Conservation (phyloP, 2,329 filamentous ascomycete species). For the Fusarium nurragi region DNA sequence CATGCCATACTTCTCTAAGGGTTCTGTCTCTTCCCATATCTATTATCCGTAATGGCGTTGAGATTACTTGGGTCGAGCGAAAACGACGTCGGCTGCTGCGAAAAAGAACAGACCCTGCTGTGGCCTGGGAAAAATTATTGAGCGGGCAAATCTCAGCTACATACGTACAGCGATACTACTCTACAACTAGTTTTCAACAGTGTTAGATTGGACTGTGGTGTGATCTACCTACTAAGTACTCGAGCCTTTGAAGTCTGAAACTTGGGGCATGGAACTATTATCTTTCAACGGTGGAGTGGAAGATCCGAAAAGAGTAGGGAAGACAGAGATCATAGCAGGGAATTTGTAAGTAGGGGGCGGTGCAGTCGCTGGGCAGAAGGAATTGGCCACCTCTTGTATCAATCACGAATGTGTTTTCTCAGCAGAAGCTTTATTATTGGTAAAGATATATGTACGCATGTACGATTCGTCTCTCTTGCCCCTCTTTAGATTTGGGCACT, state of each 20-base stretch:
- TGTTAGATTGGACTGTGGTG: slow-evolving; percentile 9
- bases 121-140: background rate
- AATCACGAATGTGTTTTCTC: background rate
- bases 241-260: slow-evolving; percentile 20
- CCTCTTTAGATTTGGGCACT: no score
- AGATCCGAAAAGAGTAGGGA: slow-evolving; percentile 21
- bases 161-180: slow-evolving; percentile 12
- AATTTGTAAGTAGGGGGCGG: background rate
- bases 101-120: slow-evolving; percentile 1
- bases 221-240: slow-evolving; percentile 5
- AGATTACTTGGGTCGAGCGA: background rate
- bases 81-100: background rate
- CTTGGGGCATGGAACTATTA: slow-evolving; percentile 24
- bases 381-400: background rate
- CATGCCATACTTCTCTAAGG: background rate
- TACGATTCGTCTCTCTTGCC: no score
- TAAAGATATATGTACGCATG: no score
- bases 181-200: background rate
- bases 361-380: background rate
- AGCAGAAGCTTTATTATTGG: background rate
- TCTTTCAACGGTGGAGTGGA: slow-evolving; percentile 16
- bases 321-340: slow-evolving; percentile 18
- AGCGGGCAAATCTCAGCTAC: slow-evolving; percentile 4
- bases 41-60: background rate
- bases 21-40: background rate